Conservation (phyloP, 2,329 filamentous ascomycete genomes). For the Seiridium unicorne region DNA sequence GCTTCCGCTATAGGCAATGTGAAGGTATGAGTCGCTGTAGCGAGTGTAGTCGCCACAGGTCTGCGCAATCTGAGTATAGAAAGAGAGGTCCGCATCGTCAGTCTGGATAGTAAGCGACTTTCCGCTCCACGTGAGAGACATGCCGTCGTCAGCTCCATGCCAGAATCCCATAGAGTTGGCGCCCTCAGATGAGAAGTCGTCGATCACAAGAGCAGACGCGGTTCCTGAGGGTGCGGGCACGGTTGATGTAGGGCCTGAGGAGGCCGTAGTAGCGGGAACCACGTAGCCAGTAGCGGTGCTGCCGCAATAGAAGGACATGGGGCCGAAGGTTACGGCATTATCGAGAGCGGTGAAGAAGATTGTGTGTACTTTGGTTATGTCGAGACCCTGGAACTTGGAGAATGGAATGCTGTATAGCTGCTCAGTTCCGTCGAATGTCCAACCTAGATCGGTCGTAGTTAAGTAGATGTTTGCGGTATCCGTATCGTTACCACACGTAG, state of each 20-base stretch:
- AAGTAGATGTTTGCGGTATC: slow-evolving; percentile 33
- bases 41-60: slow-evolving; percentile 55
- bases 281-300: slow-evolving; percentile 46
- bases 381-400: slow-evolving; percentile 47
- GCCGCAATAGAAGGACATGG: slow-evolving; percentile 59
- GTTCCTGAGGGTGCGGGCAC: slow-evolving; percentile 48
- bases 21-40: slow-evolving; percentile 59
- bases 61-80: slow-evolving; percentile 56
- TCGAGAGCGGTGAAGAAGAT: slow-evolving; percentile 49
- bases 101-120: slow-evolving; percentile 55
- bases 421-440: slow-evolving; percentile 60
- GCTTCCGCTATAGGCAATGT: slow-evolving; percentile 62
- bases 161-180: slow-evolving; percentile 62
- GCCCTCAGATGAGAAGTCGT: slow-evolving; percentile 52
- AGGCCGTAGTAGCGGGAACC: slow-evolving; percentile 37
- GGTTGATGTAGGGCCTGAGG: slow-evolving; percentile 42
- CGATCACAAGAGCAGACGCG: slow-evolving; percentile 53
- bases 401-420: slow-evolving; percentile 59
- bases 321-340: slow-evolving; percentile 49
- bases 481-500: slow-evolving; percentile 38
- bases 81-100: slow-evolving; percentile 59
- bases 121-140: slow-evolving; percentile 49
- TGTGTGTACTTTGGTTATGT: slow-evolving; percentile 49
- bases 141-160: slow-evolving; percentile 64
- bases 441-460: slow-evolving; percentile 50